A percentile compares a stretch with the other conserved stretches of the same genome.
phyloP scores from a whole-genome alignment of 2,329 filamentous ascomycete genomes.

The Chlorencoelia australis region DNA sequence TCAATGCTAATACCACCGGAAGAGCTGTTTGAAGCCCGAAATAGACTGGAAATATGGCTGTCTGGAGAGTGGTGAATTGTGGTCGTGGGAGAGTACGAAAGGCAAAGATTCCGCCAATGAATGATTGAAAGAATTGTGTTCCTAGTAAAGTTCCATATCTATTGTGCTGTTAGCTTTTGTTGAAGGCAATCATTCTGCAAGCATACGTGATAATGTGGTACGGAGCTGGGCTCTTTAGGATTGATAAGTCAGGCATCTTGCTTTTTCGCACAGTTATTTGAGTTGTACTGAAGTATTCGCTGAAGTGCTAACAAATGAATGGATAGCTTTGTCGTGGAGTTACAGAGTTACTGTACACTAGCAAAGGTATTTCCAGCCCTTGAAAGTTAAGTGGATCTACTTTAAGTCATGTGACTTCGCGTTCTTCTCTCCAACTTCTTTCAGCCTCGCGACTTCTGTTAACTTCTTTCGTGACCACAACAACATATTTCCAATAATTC shows the following conservation, averaged over 20 bases:
- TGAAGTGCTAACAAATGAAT: too few relatives aligned
- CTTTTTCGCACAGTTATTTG: too few relatives aligned
- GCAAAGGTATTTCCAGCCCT: too few relatives aligned
- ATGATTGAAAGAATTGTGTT: conserved; percentile 80
- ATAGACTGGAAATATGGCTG: conserved; percentile 76
- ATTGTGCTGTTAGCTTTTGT: conserved; percentile 27
- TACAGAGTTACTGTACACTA: too few relatives aligned
- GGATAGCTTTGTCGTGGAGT: too few relatives aligned
- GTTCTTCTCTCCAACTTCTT: not conserved
- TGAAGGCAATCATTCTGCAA: conserved; percentile 8
- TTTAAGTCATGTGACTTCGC: not conserved
- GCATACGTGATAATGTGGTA: conserved; percentile 68
- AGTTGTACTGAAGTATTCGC: too few relatives aligned
- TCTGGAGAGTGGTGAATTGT: conserved; percentile 73
- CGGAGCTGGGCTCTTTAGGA: conserved; percentile 52
- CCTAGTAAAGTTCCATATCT: conserved; percentile 86
- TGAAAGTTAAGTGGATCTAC: too few relatives aligned
- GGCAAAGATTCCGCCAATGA: conserved; percentile 63
- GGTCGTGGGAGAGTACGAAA: conserved; percentile 68
- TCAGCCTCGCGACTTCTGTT: too few relatives aligned
- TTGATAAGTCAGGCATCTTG: conserved; percentile 28
- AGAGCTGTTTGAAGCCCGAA: conserved; percentile 74
- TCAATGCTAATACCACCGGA: conserved; percentile 64
- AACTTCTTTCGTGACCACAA: too few relatives aligned
- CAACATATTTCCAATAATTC: too few relatives aligned